phyloP scores from a whole-genome alignment of 257 asterid species.

The Nicotiana undulata region DNA sequence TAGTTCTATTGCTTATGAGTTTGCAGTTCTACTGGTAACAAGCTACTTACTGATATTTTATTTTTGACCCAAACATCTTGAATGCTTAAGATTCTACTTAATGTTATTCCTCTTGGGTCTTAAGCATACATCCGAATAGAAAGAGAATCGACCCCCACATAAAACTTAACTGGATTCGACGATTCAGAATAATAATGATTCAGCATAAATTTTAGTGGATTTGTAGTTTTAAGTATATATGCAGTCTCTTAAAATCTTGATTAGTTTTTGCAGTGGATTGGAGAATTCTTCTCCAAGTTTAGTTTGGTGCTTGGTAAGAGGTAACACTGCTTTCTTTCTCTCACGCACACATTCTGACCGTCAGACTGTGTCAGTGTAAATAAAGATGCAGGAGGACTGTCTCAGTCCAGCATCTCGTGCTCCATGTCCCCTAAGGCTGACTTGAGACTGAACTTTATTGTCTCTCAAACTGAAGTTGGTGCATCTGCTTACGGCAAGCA shows the following conservation, averaged over 20 bases:
- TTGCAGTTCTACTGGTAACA: not conserved
- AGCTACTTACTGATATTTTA: not conserved
- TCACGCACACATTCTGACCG: not conserved
- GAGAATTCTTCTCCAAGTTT: not conserved
- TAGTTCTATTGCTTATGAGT: not conserved
- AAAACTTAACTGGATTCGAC: not conserved
- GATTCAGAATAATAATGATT: not conserved
- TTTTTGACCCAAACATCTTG: not conserved
- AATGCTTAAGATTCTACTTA: not conserved
- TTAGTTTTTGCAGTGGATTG: not conserved
- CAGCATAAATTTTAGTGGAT: not conserved
- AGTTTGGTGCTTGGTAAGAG: not conserved
- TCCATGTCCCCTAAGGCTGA: not conserved
- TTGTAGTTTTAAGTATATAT: not conserved
- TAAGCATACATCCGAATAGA: not conserved
- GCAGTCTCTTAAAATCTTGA: not conserved
- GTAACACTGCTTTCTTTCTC: not conserved
- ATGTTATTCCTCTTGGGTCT: not conserved
- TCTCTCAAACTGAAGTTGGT: not conserved
- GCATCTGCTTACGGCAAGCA: not conserved
- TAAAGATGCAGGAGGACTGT: not conserved
- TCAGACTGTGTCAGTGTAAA: not conserved
- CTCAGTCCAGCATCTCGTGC: not conserved
- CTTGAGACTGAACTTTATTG: not conserved
- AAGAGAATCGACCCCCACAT: not conserved